Evolutionary conservation across 2,329 filamentous ascomycete genomes (phyloP), one percentile per base, ranked within the genome.

Genomic region (Monosporascus sp.): DNA sequence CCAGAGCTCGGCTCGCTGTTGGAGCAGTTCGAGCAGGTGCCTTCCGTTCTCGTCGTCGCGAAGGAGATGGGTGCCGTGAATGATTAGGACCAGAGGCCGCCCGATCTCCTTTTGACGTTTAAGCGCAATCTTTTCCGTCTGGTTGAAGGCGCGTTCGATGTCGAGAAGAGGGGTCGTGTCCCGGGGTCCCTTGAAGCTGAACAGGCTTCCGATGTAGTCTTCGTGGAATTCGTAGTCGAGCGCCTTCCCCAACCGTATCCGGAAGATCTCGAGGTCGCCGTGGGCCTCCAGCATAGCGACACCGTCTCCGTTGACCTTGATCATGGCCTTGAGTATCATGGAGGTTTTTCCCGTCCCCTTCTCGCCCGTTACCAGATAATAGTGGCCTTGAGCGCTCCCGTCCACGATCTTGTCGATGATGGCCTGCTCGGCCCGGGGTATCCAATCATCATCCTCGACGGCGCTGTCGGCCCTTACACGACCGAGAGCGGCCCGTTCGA

Each of bases 181-280:
- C 45, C 93, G 83, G 0, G 94, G 94, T 0, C 93, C 93, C 37
- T 89, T 84, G 65, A 97, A 96, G 54, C 89, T 96, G 70, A 97
- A 97, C 52, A 97, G 86, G 8, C 89, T 89, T 46, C 93, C 93
- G 58, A 97, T 96, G 66, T 95, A 96, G 75, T 97, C 93, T 73
- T 97, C 93, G 66, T 97, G 90, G 63, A 88, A 97, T 68, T 97
- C 94, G 68, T 91, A 97, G 68, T 97, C 91, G 47, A 97, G 78
- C 2, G 91, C 90, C 68, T 96, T 96, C 37, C 94, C 93, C 5
- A 97, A 80, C 5, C 93, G 82, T 47, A 97, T 88, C 24, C 93
- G 87, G 68, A 97, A 95, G 53, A 97, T 96, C 65, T 97, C 93
- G 1, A 91, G 81, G 68, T 97, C 91, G 5, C 90, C 87, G 70